Evolutionary conservation across 2,329 filamentous ascomycete genomes (phyloP).

Genomic region (Fusarium oxysporum): DNA sequence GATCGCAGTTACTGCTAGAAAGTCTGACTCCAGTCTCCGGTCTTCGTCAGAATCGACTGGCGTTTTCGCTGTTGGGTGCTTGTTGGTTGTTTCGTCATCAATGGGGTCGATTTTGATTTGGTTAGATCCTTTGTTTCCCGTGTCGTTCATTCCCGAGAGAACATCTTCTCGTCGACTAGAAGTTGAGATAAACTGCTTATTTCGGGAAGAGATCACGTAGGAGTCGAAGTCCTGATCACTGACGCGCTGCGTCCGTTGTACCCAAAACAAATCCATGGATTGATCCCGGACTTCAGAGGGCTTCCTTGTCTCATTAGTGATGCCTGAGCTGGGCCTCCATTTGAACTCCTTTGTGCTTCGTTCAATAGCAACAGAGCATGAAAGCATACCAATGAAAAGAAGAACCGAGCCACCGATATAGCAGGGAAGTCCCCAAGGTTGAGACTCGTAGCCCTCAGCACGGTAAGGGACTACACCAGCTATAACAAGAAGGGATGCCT

Average conservation of each 20-base stretch:
- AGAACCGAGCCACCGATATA: background rate
- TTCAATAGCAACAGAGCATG: background rate
- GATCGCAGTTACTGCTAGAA: background rate
- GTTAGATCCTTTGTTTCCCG: background rate
- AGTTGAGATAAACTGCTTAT: background rate
- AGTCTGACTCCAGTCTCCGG: background rate
- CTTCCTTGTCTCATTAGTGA: background rate
- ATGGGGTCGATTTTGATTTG: background rate
- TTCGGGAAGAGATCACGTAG: background rate
- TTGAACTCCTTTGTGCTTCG: background rate
- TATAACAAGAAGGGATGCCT: background rate
- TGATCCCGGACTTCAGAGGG: no score
- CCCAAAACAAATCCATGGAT: background rate
- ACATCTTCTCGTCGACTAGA: background rate
- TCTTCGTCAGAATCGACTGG: background rate
- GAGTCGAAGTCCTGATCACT: background rate
- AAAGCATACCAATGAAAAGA: background rate
- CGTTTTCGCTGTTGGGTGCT: background rate
- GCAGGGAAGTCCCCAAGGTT: background rate
- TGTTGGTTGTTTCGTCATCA: background rate
- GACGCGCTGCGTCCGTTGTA: background rate
- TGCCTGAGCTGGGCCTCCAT: background rate
- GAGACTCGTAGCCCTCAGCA: fast-evolving
- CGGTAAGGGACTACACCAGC: fast-evolving
- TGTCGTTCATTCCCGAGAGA: fast-evolving